A percentile compares a stretch with the other conserved stretches of the same genome.
These are phyloP conservation scores for Lasiodiplodia gonubiensis DNA, from an alignment of 2,329 filamentous ascomycete species.

Conservation along the genomic window DNA sequence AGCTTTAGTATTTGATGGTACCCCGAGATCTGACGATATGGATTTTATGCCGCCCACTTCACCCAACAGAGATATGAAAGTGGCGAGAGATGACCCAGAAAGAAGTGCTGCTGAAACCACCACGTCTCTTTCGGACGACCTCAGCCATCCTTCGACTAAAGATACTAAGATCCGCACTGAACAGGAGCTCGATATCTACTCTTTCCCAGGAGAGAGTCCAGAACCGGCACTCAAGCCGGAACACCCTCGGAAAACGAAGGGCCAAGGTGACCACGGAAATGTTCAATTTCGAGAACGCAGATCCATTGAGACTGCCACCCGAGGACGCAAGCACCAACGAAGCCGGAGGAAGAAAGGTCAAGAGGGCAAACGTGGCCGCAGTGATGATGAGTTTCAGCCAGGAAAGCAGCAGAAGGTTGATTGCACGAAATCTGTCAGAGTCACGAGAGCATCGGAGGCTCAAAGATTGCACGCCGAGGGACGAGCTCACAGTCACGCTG, in stretches of 20 bases:
- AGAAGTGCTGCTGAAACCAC: background rate
- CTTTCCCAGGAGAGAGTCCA: conserved; percentile 30
- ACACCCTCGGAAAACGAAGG: conserved; percentile 15
- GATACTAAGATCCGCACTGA: background rate
- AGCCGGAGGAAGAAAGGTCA: background rate
- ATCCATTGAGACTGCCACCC: background rate
- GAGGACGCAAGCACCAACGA: too few species aligned
- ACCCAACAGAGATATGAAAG: background rate
- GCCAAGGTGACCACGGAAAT: background rate
- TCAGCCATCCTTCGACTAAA: background rate
- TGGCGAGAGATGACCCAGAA: background rate
- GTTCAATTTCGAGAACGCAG: background rate
- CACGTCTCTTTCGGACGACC: background rate
- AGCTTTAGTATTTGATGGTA: background rate
- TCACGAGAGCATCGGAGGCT: background rate
- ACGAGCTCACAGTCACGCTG: background rate
- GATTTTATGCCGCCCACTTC: background rate
- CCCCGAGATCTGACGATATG: background rate
- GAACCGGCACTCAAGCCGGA: background rate
- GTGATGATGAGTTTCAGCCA: background rate
- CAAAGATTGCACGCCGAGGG: background rate
- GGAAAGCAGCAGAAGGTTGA: background rate
- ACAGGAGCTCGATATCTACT: conserved; percentile 21
- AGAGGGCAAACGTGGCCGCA: background rate
- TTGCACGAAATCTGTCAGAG: background rate